Evolutionary conservation across 1,284 basidiomycete species (phyloP), one percentile per base, ranked within the genome.

Genomic region (Sanghuangporus weigelae): DNA sequence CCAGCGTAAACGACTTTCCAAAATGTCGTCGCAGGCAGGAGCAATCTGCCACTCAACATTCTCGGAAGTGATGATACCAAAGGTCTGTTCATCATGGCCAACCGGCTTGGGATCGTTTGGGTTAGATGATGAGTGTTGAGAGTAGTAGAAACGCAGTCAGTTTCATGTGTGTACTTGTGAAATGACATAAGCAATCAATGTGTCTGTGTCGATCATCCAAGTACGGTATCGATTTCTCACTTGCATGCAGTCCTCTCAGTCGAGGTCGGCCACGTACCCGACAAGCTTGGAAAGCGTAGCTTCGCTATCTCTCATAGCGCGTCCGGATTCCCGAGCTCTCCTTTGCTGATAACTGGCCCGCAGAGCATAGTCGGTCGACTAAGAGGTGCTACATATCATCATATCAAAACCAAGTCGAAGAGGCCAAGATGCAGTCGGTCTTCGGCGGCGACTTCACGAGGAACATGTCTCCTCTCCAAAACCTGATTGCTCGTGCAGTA

Each of bases 401-500:
- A 38, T 0, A 31, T 31, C 26, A 31, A 3, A 31, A 4, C 3
- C 3, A 31, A 5, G 1, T 31, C 26, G 26, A 31, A 31, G 2
- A 31, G 26, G 26, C 35, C 51, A 53, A 39, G 21, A 23, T 54
- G 31, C 53, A 46, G 31, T 54, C 40, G 10, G 56, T 64, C 48
- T 64, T 61, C 49, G 38, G 63, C 55, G 63, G 63, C 55, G 63
- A 64, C 46, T 64, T 61, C 49, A 49, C 50, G 44, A 56, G 59
- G 53, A 61, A 61, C 38, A 51, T 64, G 2, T 87, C 87, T 14
- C 83, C 83, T 21, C 79, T 91, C 51, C 87, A 92, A 69, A 74
- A 86, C 31, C 81, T 92, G 65, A 81, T 92, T 68, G 83, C 92
- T 64, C 86, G 93, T 60, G 93, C 95, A 14, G 97, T 95, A 75